Base-by-base conservation (phyloP, 805 yeast genomes). In the Hanseniaspora lindneri region DNA sequence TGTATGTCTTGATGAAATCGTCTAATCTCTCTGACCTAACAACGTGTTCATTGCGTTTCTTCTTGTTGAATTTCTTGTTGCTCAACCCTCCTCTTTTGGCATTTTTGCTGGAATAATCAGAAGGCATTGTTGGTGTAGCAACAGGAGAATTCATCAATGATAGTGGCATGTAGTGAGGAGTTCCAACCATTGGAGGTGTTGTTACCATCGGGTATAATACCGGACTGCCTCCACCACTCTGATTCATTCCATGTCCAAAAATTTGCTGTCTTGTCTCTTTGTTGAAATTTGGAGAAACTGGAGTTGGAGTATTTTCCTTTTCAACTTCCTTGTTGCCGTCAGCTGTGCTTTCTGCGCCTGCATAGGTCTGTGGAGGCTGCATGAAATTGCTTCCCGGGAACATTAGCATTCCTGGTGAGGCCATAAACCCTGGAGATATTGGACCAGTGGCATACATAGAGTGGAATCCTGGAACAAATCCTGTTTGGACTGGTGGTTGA, bases 11-110 rank as follows among this genome's bases (percentile, higher is more conserved):
- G 46, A 95, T 75, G 54, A 89, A 84, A 58, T 85, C 94, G 60
- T 88, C 96, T 51, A 89, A 66, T 35, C 86, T 65, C 10, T 94
- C 88, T 2, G 87, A 80, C 56, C 94, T 69, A 54, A 79, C 76
- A 51, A 80, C 79, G 55, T 74, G 80, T 36, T 65, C 66, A 8
- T 54, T 42, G 54, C 27, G 64, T 28, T 37, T 34, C 32, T 13
- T 51, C 17, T 53, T 53, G 8, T 55, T 54, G 25, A 56, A 55
- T 32, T 55, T 53, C 10, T 47, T 37, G 34, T 49, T 47, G 11
- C 5, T 3, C 20, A 39, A 11, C 4, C 4, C 30, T 21, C 42
- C 34, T 19, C 30, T 37, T 41, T 52, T 48, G 39, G 19, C 51
- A 25, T 21, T 52, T 51, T 37, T 53, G 52, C 40, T 30, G 34